Base-by-base conservation (phyloP, 1,284 basidiomycete genomes). In the Apiotrichum brassicae region DNA sequence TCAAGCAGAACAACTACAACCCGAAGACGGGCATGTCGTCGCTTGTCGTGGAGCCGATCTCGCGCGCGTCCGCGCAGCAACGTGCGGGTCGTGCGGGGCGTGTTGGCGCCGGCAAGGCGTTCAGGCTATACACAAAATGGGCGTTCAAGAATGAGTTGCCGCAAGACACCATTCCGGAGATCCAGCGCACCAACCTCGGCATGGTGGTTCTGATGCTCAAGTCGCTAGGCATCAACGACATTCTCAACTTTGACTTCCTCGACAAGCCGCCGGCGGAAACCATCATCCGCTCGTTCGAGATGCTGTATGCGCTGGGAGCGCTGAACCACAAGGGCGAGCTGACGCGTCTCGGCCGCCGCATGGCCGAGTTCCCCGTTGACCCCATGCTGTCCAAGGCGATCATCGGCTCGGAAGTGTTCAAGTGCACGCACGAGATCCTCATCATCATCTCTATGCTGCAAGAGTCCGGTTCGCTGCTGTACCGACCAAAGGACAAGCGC, bases 331-430 rank as follows among this genome's bases (percentile, higher is more conserved):
- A 87, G 53, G 95, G 95, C 13, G 93, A 98, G 71, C 73, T 98
- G 57, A 99, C 95, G 12, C 92, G 97, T 67, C 79, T 98, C 22
- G 95, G 95, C 1, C 79, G 95, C 49, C 77, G 92, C 42, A 98
- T 98, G 95, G 94, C 94, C 5, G 95, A 98, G 70, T 98, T 99
- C 74, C 94, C 94, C 6, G 89, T 97, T 33, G 95, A 99, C 65
- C 95, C 95, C 3, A 97, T 97, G 86, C 76, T 99, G 61, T 90
- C 87, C 35, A 97, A 97, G 72, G 84, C 87, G 2, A 95, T 99
- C 66, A 90, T 99, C 54, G 87, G 90, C 33, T 93, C 88, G 64
- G 95, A 97, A 70, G 80, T 85, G 56, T 97, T 91, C 74, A 77
- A 80, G n/a, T 97, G 94, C 71, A 97, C 94, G 0, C 93, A 97